Percentiles rank a stretch among this genome's conserved stretches.
These are phyloP conservation scores for Nymphaea thermarum DNA, from an alignment of 164 flowering plant species.

Conservation along the genomic window DNA sequence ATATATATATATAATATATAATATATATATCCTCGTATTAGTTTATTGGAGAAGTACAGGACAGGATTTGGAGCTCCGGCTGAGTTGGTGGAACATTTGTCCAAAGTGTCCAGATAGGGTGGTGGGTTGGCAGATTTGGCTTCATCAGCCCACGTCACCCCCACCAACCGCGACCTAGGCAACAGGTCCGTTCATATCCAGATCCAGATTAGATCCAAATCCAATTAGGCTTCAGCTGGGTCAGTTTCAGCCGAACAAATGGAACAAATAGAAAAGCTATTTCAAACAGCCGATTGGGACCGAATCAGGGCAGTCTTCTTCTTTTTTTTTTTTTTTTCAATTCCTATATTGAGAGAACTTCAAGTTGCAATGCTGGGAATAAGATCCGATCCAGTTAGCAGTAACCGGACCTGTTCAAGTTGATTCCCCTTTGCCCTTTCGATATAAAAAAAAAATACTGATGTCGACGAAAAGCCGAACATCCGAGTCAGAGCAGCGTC, in stretches of 20 bases:
- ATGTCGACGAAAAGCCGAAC: not conserved
- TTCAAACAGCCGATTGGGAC: too few species aligned
- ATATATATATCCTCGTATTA: not conserved
- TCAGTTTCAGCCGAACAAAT: too few species aligned
- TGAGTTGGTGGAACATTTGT: not conserved
- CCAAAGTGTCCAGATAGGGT: not conserved
- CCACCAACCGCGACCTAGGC: not conserved
- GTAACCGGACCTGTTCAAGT: not conserved
- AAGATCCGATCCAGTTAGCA: not conserved
- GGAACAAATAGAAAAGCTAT: too few species aligned
- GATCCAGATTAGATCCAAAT: not conserved
- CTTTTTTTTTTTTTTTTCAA: too few species aligned
- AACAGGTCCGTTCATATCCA: not conserved
- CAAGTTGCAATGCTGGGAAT: too few species aligned
- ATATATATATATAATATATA: too few species aligned
- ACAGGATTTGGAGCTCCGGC: not conserved
- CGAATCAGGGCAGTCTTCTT: too few species aligned
- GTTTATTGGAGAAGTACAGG: not conserved
- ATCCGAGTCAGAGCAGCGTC: not conserved
- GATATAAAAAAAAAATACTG: not conserved
- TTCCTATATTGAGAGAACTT: too few species aligned
- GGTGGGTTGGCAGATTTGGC: not conserved
- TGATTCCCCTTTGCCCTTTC: not conserved
- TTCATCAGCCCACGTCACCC: not conserved
- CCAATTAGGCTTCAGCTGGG: too few species aligned